Conservation (phyloP, 345 rosid species). For the Moricandia moricandioides region DNA sequence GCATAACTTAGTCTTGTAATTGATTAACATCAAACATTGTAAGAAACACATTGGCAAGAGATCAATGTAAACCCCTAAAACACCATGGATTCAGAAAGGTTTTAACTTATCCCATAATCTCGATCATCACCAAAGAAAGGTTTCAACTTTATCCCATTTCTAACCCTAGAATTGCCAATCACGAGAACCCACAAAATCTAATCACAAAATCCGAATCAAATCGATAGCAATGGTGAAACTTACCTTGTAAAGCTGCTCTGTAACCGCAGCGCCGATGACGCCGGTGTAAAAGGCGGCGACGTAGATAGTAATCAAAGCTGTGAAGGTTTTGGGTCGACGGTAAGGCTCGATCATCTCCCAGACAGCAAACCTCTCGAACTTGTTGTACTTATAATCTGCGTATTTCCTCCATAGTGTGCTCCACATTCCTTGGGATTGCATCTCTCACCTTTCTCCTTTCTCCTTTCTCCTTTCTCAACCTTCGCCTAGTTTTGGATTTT, state of each 20-base stretch:
- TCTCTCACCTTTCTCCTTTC: constrained; percentile 8
- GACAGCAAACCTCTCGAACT: constrained; percentile 68
- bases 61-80: not conserved
- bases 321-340: constrained; percentile 79
- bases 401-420: constrained; percentile 87
- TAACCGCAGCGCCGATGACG: constrained; percentile 72
- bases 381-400: constrained; percentile 66
- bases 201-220: not conserved
- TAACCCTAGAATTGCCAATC: constrained; percentile 23
- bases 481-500: not conserved
- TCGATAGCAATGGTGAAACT: not conserved
- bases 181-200: not conserved
- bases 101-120: not conserved
- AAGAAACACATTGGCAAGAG: not conserved
- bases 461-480: not conserved
- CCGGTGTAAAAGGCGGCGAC: constrained; percentile 88
- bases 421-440: constrained; percentile 42
- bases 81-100: not conserved
- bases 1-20: not conserved
- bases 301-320: constrained; percentile 61
- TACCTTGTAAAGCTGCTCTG: constrained; percentile 90
- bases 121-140: not conserved
- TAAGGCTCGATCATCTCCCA: constrained; percentile 92
- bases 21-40: not conserved
- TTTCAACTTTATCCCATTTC: not conserved